phyloP scores from a whole-genome alignment of 2,329 filamentous ascomycete genomes.

The Pestalotiopsis sp. region DNA sequence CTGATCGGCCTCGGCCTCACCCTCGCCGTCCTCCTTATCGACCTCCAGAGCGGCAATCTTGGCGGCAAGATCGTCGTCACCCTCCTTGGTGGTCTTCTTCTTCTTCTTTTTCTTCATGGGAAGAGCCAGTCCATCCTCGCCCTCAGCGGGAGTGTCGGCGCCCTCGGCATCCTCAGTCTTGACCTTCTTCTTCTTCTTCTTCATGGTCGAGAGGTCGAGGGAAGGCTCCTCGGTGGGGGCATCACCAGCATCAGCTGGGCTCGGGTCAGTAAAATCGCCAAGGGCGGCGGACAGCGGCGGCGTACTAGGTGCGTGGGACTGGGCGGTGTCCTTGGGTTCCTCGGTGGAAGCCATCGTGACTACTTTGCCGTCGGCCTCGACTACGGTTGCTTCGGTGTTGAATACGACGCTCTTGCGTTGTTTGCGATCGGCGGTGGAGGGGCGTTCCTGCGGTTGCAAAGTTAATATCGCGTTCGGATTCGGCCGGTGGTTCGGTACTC shows the following conservation, averaged over 20 bases:
- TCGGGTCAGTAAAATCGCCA: conserved; percentile 55
- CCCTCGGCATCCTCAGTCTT: conserved; percentile 57
- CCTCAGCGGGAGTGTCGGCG: conserved; percentile 53
- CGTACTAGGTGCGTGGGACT: conserved; percentile 76
- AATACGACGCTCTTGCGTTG: conserved; percentile 94
- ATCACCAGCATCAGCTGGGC: conserved; percentile 42
- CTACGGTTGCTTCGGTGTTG: conserved; percentile 82
- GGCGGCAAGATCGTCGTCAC: conserved; percentile 57
- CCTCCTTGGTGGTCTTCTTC: conserved; percentile 45
- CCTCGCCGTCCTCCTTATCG: conserved; percentile 61
- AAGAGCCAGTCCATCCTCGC: conserved; percentile 63
- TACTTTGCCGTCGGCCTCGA: conserved; percentile 87
- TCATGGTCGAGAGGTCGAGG: conserved; percentile 69
- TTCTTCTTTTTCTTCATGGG: conserved; percentile 85
- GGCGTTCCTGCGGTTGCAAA: conserved; percentile 26
- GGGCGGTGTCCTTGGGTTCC: conserved; percentile 78
- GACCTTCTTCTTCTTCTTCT: conserved; percentile 76
- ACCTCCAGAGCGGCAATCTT: conserved; percentile 66
- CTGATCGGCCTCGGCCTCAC: conserved; percentile 48
- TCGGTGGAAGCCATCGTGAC: conserved; percentile 73
- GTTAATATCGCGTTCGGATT: conserved; percentile 8
- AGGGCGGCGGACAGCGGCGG: conserved; percentile 59
- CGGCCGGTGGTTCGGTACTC: conserved; percentile 1
- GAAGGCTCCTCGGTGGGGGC: conserved; percentile 55
- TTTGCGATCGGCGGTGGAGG: conserved; percentile 58